Conservation (phyloP, 768 basidiomycete species). For the Melanogaster broomeanus region DNA sequence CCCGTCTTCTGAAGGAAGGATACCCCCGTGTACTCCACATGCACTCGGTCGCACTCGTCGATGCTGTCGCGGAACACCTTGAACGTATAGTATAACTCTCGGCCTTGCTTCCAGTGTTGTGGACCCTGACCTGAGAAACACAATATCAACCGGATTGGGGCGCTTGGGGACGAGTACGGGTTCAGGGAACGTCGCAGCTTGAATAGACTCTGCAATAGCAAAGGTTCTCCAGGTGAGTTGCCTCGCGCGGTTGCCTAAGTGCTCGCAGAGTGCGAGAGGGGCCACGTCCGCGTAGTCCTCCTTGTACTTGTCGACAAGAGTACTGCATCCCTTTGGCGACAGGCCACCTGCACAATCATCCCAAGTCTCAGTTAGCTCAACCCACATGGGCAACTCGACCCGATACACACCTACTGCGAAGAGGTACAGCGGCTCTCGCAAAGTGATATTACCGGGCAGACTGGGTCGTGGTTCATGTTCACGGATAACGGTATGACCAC, state of each 20-base stretch:
- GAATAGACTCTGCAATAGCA: conserved; percentile 12
- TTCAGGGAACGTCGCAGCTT: conserved; percentile 19
- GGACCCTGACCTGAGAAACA: conserved; percentile 41
- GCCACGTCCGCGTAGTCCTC: background rate
- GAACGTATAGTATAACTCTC: too few relatives aligned
- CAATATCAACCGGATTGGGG: conserved; percentile 35
- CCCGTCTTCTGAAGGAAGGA: too few relatives aligned
- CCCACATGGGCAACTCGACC: background rate
- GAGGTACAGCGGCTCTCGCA: background rate
- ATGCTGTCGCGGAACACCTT: too few relatives aligned
- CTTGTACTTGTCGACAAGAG: background rate
- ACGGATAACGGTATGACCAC: background rate
- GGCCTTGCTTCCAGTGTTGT: too few relatives aligned
- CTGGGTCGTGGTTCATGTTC: background rate
- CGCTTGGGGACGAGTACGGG: conserved; percentile 29
- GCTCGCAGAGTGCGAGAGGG: background rate
- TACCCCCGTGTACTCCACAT: too few relatives aligned
- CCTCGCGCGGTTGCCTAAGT: conserved; percentile 29
- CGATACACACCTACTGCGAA: background rate
- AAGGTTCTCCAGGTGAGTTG: conserved; percentile 36
- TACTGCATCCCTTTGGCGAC: background rate
- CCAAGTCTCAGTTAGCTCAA: background rate
- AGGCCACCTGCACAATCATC: background rate
- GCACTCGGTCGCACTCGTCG: too few relatives aligned
- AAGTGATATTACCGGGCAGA: background rate